Conservation (phyloP, 192 early-diverging fungal genomes). For the Coemansia sp. region DNA sequence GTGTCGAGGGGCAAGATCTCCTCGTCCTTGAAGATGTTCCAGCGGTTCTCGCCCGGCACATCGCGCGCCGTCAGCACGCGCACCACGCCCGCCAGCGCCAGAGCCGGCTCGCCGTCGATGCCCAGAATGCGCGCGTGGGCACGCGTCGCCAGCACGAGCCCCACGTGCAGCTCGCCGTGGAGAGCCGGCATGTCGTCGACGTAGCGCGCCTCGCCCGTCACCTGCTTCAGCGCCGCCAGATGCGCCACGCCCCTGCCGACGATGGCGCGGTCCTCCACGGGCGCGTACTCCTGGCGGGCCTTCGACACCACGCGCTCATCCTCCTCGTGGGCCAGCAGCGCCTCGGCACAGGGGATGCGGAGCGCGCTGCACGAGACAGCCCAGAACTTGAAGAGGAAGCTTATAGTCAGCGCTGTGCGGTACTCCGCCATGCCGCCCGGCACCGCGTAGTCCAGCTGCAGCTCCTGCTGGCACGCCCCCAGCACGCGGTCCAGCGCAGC, state of each 20-base stretch:
- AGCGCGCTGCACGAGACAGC: constrained; percentile 32
- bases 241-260: constrained; percentile 71
- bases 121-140: constrained; percentile 67
- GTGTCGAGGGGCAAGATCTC: constrained; percentile 73
- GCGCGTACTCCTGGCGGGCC: constrained; percentile 55
- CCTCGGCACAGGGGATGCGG: constrained; percentile 6
- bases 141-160: constrained; percentile 63
- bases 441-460: constrained; percentile 53
- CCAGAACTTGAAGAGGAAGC: constrained; percentile 72
- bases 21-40: constrained; percentile 69
- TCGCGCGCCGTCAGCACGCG: constrained; percentile 69
- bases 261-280: constrained; percentile 35
- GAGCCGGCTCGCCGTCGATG: constrained; percentile 64
- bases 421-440: constrained; percentile 74
- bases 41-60: constrained; percentile 64
- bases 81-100: constrained; percentile 62
- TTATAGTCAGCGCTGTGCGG: constrained; percentile 59
- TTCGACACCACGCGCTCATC: constrained; percentile 9
- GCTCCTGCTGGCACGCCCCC: constrained; percentile 28
- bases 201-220: constrained; percentile 84
- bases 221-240: constrained; percentile 76
- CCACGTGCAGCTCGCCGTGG: constrained; percentile 68
- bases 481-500: constrained; percentile 51
- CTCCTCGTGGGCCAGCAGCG: constrained; percentile 13
- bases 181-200: constrained; percentile 79